These are phyloP conservation scores for Patellaria atrata DNA, from an alignment of 495 filamentous ascomycete genomes.

Conservation along the genomic window DNA sequence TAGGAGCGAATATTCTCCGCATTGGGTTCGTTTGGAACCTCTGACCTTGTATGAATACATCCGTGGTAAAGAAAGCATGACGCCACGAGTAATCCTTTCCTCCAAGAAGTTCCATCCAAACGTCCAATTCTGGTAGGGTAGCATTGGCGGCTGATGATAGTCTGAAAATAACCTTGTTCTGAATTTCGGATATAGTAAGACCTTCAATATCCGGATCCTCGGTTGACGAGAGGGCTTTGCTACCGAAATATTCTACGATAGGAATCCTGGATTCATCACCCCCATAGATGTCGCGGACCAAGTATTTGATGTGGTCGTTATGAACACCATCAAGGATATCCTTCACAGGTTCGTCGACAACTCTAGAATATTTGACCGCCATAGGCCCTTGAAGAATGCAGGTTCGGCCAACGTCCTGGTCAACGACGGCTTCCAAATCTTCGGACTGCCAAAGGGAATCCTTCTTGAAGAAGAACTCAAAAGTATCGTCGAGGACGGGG, in stretches of 20 bases:
- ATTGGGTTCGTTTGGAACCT: conserved; percentile 96
- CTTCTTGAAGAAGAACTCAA: conserved; percentile 99
- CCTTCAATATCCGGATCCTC: conserved; percentile 60
- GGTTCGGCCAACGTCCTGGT: conserved; percentile 83
- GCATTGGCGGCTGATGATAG: conserved; percentile 56
- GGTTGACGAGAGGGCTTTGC: conserved; percentile 41
- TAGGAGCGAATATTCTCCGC: conserved; percentile 75
- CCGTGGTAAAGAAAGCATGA: conserved; percentile 92
- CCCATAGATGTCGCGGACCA: conserved; percentile 68
- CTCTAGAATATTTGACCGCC: conserved; percentile 76
- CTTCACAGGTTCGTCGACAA: conserved; percentile 82
- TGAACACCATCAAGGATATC: conserved; percentile 87
- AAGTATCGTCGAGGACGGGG: conserved; percentile 81
- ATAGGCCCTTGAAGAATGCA: conserved; percentile 95
- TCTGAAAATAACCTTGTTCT: conserved; percentile 63
- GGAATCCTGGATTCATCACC: conserved; percentile 62
- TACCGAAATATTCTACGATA: conserved; percentile 86
- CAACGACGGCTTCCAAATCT: conserved; percentile 88
- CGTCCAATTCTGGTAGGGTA: conserved; percentile 58
- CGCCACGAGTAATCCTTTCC: conserved; percentile 76
- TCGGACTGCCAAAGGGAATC: conserved; percentile 99
- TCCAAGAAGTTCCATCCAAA: conserved; percentile 82
- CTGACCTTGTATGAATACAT: conserved; percentile 87
- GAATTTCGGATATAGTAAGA: conserved; percentile 59
- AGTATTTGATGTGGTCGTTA: conserved; percentile 60